These are phyloP conservation scores for Venturia nashicola DNA, from an alignment of 2,329 filamentous ascomycete genomes.

Conservation along the genomic window DNA sequence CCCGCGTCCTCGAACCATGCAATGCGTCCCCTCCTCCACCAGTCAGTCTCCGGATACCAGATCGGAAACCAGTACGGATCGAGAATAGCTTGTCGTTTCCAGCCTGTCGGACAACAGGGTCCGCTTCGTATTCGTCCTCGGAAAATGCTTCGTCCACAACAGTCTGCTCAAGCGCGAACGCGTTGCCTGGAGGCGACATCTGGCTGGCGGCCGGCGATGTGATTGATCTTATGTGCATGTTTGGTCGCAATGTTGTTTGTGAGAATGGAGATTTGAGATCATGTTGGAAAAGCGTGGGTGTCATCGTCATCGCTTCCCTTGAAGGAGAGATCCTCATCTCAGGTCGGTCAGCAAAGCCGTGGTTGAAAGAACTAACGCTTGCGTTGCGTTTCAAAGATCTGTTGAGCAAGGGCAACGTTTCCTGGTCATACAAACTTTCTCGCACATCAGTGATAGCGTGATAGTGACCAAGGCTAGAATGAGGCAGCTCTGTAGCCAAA, in stretches of 20 bases:
- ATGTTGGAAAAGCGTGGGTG: slow-evolving; percentile 41
- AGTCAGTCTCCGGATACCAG: slow-evolving; percentile 50
- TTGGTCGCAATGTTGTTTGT: slow-evolving; percentile 37
- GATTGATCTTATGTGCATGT: slow-evolving; percentile 67
- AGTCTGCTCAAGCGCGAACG: slow-evolving; percentile 57
- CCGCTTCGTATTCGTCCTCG: slow-evolving; percentile 55
- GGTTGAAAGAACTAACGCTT: slow-evolving; percentile 68
- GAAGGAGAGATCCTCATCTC: slow-evolving; percentile 7
- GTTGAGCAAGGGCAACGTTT: slow-evolving; percentile 79
- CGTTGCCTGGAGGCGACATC: slow-evolving; percentile 14
- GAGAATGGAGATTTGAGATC: slow-evolving; percentile 14
- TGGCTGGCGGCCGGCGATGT: slow-evolving; percentile 60
- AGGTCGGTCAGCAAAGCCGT: slow-evolving; percentile 63
- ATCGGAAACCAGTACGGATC: slow-evolving; percentile 21
- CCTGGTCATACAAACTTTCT: slow-evolving; percentile 81
- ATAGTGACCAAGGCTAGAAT: background rate
- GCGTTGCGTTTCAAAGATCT: slow-evolving; percentile 65
- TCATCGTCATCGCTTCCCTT: slow-evolving; percentile 37
- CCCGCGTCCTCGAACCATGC: slow-evolving; percentile 26
- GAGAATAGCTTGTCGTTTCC: slow-evolving; percentile 13
- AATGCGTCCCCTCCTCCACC: slow-evolving; percentile 36
- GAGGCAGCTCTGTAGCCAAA: slow-evolving; percentile 12
- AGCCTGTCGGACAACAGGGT: slow-evolving; percentile 14
- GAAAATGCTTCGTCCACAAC: slow-evolving; percentile 54
- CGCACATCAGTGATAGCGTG: slow-evolving; percentile 21